Percentiles rank a stretch among this genome's conserved stretches.
phyloP scores from a whole-genome alignment of 179 eudicot genomes.

The Silene noctiflora region DNA sequence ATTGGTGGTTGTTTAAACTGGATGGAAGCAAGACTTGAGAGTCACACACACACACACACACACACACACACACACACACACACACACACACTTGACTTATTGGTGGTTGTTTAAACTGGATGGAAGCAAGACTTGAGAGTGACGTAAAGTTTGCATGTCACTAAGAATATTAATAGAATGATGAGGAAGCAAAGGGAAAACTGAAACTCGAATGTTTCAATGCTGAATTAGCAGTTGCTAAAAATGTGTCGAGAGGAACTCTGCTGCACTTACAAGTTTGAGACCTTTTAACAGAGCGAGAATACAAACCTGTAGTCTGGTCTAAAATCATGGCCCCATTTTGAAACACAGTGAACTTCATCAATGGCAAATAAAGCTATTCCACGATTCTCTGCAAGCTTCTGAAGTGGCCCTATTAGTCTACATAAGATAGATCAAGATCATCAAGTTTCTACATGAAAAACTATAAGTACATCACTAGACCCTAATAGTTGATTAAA shows the following conservation, averaged over 20 bases:
- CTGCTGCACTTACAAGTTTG: not conserved
- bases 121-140: too few species aligned
- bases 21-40: too few species aligned
- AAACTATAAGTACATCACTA: too few species aligned
- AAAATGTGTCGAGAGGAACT: not conserved
- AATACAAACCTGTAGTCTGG: slow-evolving; percentile 77
- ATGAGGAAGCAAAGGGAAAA: too few species aligned
- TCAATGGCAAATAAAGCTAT: slow-evolving; percentile 91
- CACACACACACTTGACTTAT: too few species aligned
- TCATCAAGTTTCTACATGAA: not conserved
- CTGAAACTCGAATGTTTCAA: not conserved
- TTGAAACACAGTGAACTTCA: slow-evolving; percentile 94
- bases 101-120: too few species aligned
- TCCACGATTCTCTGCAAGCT: slow-evolving; percentile 75
- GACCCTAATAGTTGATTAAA: not conserved
- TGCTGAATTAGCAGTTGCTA: not conserved
- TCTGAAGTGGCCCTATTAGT: slow-evolving; percentile 71
- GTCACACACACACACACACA: too few species aligned
- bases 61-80: too few species aligned
- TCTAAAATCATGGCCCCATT: slow-evolving; percentile 99
- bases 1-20: too few species aligned
- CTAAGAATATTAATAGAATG: not conserved
- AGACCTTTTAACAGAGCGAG: slow-evolving; percentile 13
- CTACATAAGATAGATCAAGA: slow-evolving; percentile 42
- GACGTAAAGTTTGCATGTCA: not conserved